phyloP scores from a whole-genome alignment of 345 rosid species.

The Limnanthes douglasii region DNA sequence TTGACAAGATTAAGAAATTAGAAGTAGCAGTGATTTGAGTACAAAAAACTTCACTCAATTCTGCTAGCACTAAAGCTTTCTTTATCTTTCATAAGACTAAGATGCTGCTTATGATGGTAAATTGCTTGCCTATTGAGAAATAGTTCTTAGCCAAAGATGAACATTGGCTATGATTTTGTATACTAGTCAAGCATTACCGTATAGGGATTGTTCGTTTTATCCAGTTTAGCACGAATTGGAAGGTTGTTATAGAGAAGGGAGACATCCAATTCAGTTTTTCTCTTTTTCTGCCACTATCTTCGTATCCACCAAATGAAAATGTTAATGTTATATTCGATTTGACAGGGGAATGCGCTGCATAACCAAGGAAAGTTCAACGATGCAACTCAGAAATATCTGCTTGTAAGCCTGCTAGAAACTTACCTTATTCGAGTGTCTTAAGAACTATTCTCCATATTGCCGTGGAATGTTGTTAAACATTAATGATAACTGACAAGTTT shows the following conservation, averaged over 20 bases:
- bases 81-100: background rate
- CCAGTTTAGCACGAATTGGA: too few species aligned
- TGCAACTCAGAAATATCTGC: conserved; percentile 70
- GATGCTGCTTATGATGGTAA: background rate
- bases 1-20: too few species aligned
- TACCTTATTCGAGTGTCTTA: conserved; percentile 3
- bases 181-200: background rate
- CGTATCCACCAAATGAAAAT: background rate
- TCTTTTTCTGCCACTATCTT: too few species aligned
- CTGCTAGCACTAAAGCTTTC: background rate
- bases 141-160: background rate
- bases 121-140: background rate
- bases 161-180: background rate
- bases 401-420: conserved; percentile 50
- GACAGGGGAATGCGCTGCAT: conserved; percentile 87
- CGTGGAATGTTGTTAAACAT: background rate
- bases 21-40: too few species aligned
- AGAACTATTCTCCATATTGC: background rate
- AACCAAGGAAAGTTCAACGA: conserved; percentile 54
- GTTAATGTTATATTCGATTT: conserved; percentile 2
- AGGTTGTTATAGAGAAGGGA: too few species aligned
- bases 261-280: too few species aligned
- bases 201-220: too few species aligned
- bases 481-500: conserved; percentile 5
- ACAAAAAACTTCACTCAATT: too few species aligned